Evolutionary conservation across 2,329 filamentous ascomycete species (phyloP).

Genomic region (Fusarium pseudonygamai): DNA sequence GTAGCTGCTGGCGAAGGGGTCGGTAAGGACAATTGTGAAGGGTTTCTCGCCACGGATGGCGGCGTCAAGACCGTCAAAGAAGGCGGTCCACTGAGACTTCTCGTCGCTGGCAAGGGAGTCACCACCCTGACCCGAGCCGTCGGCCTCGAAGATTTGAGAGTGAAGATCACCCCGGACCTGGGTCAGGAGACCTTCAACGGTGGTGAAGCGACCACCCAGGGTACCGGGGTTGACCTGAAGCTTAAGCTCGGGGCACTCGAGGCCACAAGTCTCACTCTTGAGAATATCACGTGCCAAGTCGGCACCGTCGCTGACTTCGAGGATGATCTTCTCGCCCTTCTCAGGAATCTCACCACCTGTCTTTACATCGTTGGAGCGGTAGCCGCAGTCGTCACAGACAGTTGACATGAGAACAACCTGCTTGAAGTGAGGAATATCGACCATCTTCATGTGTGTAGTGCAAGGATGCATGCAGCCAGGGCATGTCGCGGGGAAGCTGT

Average conservation of each 20-base stretch:
- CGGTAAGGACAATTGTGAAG: slow-evolving; percentile 85
- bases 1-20: slow-evolving; percentile 92
- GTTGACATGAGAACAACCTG: slow-evolving; percentile 97
- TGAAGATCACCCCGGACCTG: slow-evolving; percentile 92
- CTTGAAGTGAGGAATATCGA: slow-evolving; percentile 97
- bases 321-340: slow-evolving; percentile 83
- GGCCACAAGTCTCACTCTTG: slow-evolving; percentile 91
- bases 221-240: slow-evolving; percentile 93
- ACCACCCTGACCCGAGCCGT: slow-evolving; percentile 68
- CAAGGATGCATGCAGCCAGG: slow-evolving; percentile 89
- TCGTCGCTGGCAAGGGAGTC: slow-evolving; percentile 78
- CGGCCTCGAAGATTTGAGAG: slow-evolving; percentile 84
- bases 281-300: slow-evolving; percentile 94
- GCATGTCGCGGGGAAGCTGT: slow-evolving; percentile 90
- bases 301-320: slow-evolving; percentile 72
- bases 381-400: slow-evolving; percentile 89
- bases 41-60: slow-evolving; percentile 83
- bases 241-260: slow-evolving; percentile 87
- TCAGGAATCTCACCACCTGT: slow-evolving; percentile 92
- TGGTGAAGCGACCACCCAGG: slow-evolving; percentile 95
- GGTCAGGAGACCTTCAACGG: slow-evolving; percentile 90
- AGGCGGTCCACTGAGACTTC: slow-evolving; percentile 78
- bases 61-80: slow-evolving; percentile 79
- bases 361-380: slow-evolving; percentile 97
- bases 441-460: slow-evolving; percentile 97